Percentiles rank a stretch among this genome's conserved stretches.
phyloP scores from a whole-genome alignment of 371 early-diverging fungal species.

The Apophysomyces variabilis region DNA sequence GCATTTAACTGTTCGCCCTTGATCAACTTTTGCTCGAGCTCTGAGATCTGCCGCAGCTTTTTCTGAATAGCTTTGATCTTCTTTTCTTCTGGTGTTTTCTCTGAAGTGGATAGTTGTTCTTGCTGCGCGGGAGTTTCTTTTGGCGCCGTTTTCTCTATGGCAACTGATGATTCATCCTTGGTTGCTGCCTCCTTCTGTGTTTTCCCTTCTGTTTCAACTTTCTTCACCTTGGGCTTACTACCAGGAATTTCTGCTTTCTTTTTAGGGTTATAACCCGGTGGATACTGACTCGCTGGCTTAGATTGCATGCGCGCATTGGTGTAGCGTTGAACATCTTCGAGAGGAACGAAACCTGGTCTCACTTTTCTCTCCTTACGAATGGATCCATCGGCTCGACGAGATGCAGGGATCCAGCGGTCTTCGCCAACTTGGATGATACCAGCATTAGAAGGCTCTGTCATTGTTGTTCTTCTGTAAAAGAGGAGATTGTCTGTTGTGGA shows the following conservation, averaged over 20 bases:
- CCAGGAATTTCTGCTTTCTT: slow-evolving; percentile 22
- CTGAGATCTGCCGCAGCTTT: slow-evolving; percentile 26
- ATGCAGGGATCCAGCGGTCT: slow-evolving; percentile 61
- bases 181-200: background rate
- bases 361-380: slow-evolving; percentile 70
- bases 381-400: slow-evolving; percentile 73
- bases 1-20: slow-evolving; percentile 26
- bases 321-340: slow-evolving; percentile 67
- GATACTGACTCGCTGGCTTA: slow-evolving; percentile 26
- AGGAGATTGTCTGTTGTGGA: no score
- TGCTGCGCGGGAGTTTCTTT: background rate
- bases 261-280: slow-evolving; percentile 18
- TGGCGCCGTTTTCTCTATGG: background rate
- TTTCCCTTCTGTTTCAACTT: slow-evolving; percentile 17
- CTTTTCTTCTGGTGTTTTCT: slow-evolving; percentile 20
- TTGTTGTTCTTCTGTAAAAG: background rate
- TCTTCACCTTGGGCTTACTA: slow-evolving; percentile 12
- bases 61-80: slow-evolving; percentile 28
- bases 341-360: slow-evolving; percentile 69
- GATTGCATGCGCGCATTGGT: slow-evolving; percentile 49
- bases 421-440: slow-evolving; percentile 48
- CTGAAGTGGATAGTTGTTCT: background rate
- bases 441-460: slow-evolving; percentile 21
- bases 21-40: slow-evolving; percentile 23
- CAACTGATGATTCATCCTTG: background rate